Evolutionary conservation across 257 asterid species (phyloP).

Genomic region (Henckelia pumila): DNA sequence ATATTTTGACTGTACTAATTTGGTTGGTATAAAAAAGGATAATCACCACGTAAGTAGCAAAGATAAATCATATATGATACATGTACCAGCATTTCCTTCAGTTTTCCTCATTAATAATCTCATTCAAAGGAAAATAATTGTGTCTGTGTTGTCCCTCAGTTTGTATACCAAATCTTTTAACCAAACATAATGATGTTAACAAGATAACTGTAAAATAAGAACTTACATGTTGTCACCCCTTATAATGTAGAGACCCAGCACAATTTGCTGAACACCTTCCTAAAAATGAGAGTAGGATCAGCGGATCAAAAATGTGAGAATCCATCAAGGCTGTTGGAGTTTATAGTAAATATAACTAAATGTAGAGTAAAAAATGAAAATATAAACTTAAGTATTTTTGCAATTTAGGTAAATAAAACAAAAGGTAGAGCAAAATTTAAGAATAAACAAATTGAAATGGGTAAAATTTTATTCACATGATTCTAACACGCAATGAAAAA

Average conservation of each 20-base stretch:
- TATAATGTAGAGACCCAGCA: slow-evolving; percentile 94
- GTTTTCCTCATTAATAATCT: neutral
- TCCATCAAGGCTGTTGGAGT: neutral
- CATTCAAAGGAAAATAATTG: neutral
- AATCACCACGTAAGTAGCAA: neutral
- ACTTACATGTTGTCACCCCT: slow-evolving; percentile 95
- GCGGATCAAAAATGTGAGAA: slow-evolving; percentile 1
- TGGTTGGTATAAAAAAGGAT: neutral
- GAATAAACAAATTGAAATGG: neutral
- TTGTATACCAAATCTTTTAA: neutral
- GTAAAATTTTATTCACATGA: neutral
- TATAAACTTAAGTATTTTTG: neutral
- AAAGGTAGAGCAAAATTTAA: neutral
- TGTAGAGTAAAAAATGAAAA: neutral
- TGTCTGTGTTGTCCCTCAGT: neutral
- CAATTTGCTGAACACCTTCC: slow-evolving; percentile 99
- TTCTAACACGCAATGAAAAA: neutral
- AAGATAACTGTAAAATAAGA: slow-evolving; percentile 4
- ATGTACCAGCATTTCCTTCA: neutral
- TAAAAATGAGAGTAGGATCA: slow-evolving; percentile 32
- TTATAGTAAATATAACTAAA: neutral
- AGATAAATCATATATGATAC: neutral
- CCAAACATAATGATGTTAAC: neutral
- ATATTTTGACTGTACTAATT: no score
- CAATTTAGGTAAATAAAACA: neutral